Percentiles rank a stretch among this genome's conserved stretches.
phyloP scores from a whole-genome alignment of 2,329 filamentous ascomycete species.

The Epichloe sp. region DNA sequence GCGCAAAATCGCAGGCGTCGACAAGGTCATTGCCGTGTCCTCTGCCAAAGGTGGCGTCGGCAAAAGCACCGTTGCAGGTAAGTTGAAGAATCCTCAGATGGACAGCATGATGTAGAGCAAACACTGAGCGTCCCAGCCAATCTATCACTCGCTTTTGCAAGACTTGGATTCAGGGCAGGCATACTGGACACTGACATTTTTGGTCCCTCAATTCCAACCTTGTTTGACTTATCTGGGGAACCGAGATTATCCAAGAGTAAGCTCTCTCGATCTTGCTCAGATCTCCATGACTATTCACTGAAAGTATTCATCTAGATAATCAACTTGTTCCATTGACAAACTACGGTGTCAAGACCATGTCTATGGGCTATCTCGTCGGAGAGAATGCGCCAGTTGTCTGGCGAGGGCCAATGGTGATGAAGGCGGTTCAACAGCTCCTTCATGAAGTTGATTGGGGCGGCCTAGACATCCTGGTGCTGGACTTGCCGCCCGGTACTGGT shows the following conservation, averaged over 20 bases:
- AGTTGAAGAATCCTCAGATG: slow-evolving; percentile 7
- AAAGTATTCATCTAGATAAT: slow-evolving; percentile 39
- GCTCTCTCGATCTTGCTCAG: slow-evolving; percentile 16
- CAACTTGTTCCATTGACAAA: slow-evolving; percentile 79
- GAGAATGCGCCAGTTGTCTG: slow-evolving; percentile 78
- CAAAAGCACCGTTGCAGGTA: slow-evolving; percentile 84
- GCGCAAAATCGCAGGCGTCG: slow-evolving; percentile 68
- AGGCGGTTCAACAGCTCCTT: slow-evolving; percentile 86
- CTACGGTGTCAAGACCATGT: slow-evolving; percentile 96
- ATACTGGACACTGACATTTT: slow-evolving; percentile 96
- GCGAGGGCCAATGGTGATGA: slow-evolving; percentile 96
- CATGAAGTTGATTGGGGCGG: slow-evolving; percentile 92
- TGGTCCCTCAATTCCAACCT: slow-evolving; percentile 82
- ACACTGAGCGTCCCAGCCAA: slow-evolving; percentile 42
- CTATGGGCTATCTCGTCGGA: slow-evolving; percentile 85
- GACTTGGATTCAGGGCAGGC: slow-evolving; percentile 66
- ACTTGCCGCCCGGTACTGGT: slow-evolving; percentile 86
- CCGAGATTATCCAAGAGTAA: slow-evolving; percentile 61
- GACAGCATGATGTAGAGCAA: too few relatives aligned
- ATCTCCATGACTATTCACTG: too few relatives aligned
- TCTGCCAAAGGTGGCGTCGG: slow-evolving; percentile 97
- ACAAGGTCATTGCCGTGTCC: slow-evolving; percentile 90
- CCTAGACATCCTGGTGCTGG: slow-evolving; percentile 77
- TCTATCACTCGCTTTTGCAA: slow-evolving; percentile 73
- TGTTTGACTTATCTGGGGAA: slow-evolving; percentile 71